Conservation (phyloP, 371 early-diverging fungal species). For the Basidiobolus meristosporus region DNA sequence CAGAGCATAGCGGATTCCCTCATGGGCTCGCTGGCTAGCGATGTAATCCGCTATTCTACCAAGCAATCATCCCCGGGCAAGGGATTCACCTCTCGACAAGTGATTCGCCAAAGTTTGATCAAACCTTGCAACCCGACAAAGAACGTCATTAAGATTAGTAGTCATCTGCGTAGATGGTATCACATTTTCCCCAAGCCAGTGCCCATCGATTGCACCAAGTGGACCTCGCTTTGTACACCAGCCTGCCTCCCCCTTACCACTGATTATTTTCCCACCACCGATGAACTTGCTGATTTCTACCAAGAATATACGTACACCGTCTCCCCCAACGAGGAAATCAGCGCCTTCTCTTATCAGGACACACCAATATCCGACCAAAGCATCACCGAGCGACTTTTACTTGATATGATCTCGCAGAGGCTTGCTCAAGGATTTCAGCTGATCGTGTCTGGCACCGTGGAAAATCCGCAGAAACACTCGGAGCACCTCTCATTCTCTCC, state of each 20-base stretch:
- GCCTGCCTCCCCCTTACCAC: slow-evolving; percentile 89
- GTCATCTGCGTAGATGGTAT: slow-evolving; percentile 61
- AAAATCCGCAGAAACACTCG: background rate
- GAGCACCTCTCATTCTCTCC: background rate
- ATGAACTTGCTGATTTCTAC: slow-evolving; percentile 50
- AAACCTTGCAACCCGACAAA: slow-evolving; percentile 58
- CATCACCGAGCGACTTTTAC: slow-evolving; percentile 40
- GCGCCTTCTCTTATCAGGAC: slow-evolving; percentile 12
- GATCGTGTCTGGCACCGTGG: slow-evolving; percentile 40
- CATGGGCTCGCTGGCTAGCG: slow-evolving; percentile 1
- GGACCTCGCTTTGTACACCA: slow-evolving; percentile 77
- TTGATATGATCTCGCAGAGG: slow-evolving; percentile 76
- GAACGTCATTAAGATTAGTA: no score
- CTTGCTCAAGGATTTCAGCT: slow-evolving; percentile 89
- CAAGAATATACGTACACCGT: slow-evolving; percentile 66
- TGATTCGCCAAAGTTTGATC: slow-evolving; percentile 17
- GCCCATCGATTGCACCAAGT: slow-evolving; percentile 23
- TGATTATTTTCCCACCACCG: slow-evolving; percentile 61
- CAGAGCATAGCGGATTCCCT: slow-evolving; percentile 1
- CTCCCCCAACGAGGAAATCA: slow-evolving; percentile 42
- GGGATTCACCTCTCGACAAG: background rate
- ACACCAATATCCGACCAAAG: slow-evolving; percentile 18
- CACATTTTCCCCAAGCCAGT: slow-evolving; percentile 41
- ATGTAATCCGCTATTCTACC: background rate
- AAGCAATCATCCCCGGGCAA: slow-evolving; percentile 1